Percentiles rank a stretch among this genome's conserved stretches.
Conservation (phyloP, 1,139 yeast species). For the Debaryomyces sp. region DNA sequence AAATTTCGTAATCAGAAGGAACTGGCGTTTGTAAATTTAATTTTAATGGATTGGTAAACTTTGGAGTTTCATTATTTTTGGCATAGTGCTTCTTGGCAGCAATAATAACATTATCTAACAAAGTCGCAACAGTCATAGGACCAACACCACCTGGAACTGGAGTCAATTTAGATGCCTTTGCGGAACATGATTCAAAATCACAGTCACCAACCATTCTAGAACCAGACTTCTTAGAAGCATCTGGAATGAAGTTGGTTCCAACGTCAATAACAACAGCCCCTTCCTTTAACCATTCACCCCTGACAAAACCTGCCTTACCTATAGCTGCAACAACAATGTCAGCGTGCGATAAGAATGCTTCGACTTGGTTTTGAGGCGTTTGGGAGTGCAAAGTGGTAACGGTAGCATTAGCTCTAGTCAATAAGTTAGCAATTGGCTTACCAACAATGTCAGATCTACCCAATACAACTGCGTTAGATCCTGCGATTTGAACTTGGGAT, state of each 20-base stretch:
- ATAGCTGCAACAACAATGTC: conserved; percentile 93
- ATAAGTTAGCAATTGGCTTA: conserved; percentile 82
- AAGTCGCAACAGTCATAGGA: conserved; percentile 98
- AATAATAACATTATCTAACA: conserved; percentile 80
- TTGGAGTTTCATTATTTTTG: conserved; percentile 49
- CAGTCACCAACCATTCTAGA: conserved; percentile 92
- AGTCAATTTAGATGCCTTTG: conserved; percentile 75
- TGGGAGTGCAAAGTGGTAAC: conserved; percentile 85
- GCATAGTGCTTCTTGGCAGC: conserved; percentile 69
- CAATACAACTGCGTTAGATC: conserved; percentile 85
- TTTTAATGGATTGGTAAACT: conserved; percentile 62
- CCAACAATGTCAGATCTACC: conserved; percentile 98
- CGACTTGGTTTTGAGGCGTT: conserved; percentile 60
- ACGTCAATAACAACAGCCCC: conserved; percentile 93
- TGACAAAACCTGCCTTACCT: conserved; percentile 80
- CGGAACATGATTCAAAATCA: conserved; percentile 68
- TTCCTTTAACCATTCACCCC: conserved; percentile 86
- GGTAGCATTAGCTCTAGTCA: conserved; percentile 79
- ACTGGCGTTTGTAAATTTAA: conserved; percentile 75
- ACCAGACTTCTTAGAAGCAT: conserved; percentile 77
- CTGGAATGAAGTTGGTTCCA: conserved; percentile 89
- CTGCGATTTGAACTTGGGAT: conserved; percentile 64
- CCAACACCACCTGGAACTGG: conserved; percentile 99
- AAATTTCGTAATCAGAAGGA: conserved; percentile 92
- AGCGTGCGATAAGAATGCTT: conserved; percentile 64